Evolutionary conservation across 305 asterid species (phyloP).

Genomic region (Salvia sclarea): DNA sequence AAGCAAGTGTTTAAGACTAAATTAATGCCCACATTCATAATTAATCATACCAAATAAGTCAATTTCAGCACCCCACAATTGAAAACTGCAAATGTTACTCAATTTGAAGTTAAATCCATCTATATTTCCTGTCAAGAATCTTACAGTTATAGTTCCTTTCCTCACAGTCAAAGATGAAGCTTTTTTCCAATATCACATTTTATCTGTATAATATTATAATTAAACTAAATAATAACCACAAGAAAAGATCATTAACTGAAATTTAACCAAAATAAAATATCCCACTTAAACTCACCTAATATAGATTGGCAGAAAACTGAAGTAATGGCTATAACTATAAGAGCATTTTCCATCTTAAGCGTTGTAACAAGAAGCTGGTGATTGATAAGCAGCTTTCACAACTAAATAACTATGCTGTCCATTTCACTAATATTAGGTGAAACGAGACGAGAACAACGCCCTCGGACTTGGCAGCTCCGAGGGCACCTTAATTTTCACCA

Average conservation of each 20-base stretch:
- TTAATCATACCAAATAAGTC: constrained; percentile 1
- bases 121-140: neutral
- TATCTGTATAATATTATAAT: neutral
- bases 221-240: neutral
- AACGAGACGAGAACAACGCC: neutral
- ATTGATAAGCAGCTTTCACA: neutral
- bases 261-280: neutral
- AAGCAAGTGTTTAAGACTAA: neutral
- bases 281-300: neutral
- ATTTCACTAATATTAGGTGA: neutral
- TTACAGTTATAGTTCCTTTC: neutral
- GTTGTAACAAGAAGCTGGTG: neutral
- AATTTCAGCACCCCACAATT: neutral
- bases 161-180: neutral
- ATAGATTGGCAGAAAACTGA: neutral
- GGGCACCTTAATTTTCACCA: neutral
- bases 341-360: neutral
- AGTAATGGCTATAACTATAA: neutral
- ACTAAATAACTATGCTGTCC: neutral
- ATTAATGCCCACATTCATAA: neutral
- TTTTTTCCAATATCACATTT: neutral
- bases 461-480: neutral
- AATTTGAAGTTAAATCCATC: neutral
- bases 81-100: neutral
- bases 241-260: neutral